Evolutionary conservation across 768 basidiomycete genomes (phyloP), one percentile per base, ranked within the genome.

Genomic region (Lactarius sanguifluus): DNA sequence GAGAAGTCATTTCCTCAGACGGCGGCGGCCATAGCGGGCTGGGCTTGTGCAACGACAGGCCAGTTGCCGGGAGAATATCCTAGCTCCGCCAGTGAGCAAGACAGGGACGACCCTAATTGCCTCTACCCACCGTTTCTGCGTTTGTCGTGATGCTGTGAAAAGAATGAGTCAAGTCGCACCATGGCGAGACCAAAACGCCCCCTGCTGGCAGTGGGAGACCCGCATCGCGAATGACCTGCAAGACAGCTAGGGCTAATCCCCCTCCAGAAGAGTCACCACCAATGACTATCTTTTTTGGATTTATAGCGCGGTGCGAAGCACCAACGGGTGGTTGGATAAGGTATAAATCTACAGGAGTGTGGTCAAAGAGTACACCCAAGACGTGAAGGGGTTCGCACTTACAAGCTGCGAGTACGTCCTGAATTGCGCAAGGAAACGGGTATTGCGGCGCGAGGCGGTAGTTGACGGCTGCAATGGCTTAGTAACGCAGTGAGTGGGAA

Each of bases 211-310:
- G 68, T 4, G 94, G 94, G 25, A 96, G 79, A 1, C 85, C 88
- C 0, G 83, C 77, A 75, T 99, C 96, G 15, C 96, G 89, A 52
- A 99, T 83, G 8, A 91, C 82, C 76, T 94, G 92, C 4, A 99
- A 81, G 32, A 96, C 79, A 4, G 94, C 89, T 57, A 98, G 78
- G 1, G 85, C 83, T 10, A 97, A 79, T 0, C 94, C 94, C 6
- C 94, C 96, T 7, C 96, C 96, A 0, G 96, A 95, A 25, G 92
- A 95, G 77, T 95, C 94, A 5, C 96, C 96, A 0, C 88, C 88
- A 20, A 98, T 79, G 9, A 98, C 83, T 36, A 99, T 89, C 71
- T 89, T 86, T 0, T 82, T 81, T 0, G 96, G 94, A 47, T 89
- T 82, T 5, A 98, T 86, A 1, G 96, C 85, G 10, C 77, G 76